Evolutionary conservation across 805 yeast species (phyloP).

Genomic region (Pichia manshurica): DNA sequence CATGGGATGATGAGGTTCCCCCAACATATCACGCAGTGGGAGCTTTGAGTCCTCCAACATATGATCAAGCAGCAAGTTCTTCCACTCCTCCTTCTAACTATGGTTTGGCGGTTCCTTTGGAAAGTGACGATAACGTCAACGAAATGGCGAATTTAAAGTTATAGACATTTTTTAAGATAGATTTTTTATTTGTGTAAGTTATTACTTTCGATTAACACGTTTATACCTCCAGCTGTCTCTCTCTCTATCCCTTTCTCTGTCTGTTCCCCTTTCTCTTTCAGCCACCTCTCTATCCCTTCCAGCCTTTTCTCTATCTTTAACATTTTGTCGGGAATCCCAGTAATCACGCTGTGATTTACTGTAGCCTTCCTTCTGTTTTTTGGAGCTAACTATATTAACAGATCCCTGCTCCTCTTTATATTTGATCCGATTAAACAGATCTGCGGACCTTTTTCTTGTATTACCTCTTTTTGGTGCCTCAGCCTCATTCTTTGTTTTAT

Average conservation of each 20-base stretch:
- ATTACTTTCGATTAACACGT: neutral
- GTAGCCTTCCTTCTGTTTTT: neutral
- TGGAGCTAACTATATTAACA: neutral
- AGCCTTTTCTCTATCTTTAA: too few species aligned
- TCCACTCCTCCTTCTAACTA: conserved; percentile 16
- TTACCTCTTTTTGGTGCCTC: neutral
- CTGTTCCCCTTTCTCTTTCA: too few species aligned
- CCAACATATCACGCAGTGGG: conserved; percentile 87
- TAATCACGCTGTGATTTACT: neutral
- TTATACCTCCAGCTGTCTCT: neutral
- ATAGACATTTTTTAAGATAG: too few species aligned
- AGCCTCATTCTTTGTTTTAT: neutral
- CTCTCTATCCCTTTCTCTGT: too few species aligned
- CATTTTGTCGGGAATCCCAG: neutral
- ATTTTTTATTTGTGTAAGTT: neutral
- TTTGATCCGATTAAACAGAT: neutral
- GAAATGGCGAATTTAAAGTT: neutral
- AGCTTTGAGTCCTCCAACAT: conserved; percentile 82
- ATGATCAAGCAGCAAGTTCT: conserved; percentile 34
- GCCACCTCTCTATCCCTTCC: too few species aligned
- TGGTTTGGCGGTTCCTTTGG: conserved; percentile 22
- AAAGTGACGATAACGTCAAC: conserved; percentile 7
- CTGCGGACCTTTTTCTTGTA: neutral
- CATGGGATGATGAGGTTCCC: conserved; percentile 99
- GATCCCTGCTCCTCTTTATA: neutral